These are phyloP conservation scores for Acanthamoeba royreba DNA, from an alignment of 208 protist genomes.

Conservation along the genomic window DNA sequence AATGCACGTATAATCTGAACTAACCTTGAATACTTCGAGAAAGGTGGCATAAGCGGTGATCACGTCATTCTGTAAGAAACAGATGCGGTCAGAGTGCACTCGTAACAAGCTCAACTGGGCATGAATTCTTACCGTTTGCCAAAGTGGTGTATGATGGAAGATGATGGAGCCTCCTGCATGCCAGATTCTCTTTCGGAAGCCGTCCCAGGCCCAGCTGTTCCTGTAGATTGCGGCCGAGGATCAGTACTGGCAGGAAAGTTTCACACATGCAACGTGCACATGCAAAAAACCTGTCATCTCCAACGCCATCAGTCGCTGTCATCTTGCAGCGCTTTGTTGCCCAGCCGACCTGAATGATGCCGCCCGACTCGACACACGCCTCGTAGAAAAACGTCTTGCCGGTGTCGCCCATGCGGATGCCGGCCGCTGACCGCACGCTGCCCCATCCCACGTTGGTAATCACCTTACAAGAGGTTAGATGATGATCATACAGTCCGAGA, in stretches of 20 bases:
- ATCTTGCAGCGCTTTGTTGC: neutral
- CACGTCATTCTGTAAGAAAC: neutral
- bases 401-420: neutral
- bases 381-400: neutral
- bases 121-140: neutral
- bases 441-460: neutral
- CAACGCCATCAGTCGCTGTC: neutral
- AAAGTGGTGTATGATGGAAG: neutral
- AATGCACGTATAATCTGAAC: no score
- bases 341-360: neutral
- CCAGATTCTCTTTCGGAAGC: slow-evolving; percentile 2
- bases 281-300: neutral
- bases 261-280: neutral
- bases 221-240: neutral
- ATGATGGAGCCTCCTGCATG: neutral
- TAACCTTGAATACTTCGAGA: neutral
- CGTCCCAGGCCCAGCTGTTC: neutral
- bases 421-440: neutral
- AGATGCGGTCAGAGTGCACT: neutral
- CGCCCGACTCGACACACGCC: neutral
- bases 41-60: neutral
- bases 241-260: neutral
- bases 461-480: no score
- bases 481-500: no score
- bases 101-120: neutral